Percentiles rank a stretch among this genome's conserved stretches.
Conservation (phyloP, 1,139 yeast species). For the Geotrichum aggregatum region DNA sequence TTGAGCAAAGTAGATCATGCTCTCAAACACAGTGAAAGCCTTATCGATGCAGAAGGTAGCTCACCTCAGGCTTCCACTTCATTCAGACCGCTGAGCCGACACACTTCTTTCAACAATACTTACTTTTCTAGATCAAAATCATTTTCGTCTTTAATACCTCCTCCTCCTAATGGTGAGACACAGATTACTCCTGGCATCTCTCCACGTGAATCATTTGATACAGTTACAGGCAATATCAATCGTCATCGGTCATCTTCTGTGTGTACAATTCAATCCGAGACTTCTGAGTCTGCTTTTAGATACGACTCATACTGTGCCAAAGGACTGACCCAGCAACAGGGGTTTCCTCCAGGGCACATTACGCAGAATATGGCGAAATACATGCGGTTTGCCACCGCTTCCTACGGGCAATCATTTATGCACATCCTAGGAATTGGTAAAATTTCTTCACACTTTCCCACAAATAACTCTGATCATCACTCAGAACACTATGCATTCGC, state of each 20-base stretch:
- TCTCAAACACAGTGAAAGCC: constrained; percentile 18
- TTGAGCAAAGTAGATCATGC: constrained; percentile 8
- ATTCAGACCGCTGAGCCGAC: not conserved
- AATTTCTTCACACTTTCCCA: constrained; percentile 27
- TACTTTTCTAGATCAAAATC: constrained; percentile 14
- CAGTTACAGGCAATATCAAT: not conserved
- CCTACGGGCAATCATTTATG: constrained; percentile 40
- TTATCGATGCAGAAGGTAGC: constrained; percentile 5
- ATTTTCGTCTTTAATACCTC: constrained; percentile 16
- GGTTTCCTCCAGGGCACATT: constrained; percentile 33
- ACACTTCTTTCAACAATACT: not conserved
- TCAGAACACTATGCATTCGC: constrained; percentile 39
- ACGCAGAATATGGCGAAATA: constrained; percentile 35
- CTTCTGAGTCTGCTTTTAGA: constrained; percentile 14
- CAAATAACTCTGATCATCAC: constrained; percentile 28
- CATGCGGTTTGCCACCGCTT: constrained; percentile 37
- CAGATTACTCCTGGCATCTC: not conserved
- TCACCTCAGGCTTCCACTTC: not conserved
- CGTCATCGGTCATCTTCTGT: constrained; percentile 23
- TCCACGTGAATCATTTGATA: not conserved
- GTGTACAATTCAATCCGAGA: constrained; percentile 17
- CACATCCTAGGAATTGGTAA: constrained; percentile 35
- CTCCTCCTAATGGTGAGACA: constrained; percentile 9
- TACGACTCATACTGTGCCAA: constrained; percentile 19
- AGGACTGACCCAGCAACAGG: constrained; percentile 16